These are phyloP conservation scores for Kuraishia molischiana DNA, from an alignment of 805 yeast species.

Conservation along the genomic window DNA sequence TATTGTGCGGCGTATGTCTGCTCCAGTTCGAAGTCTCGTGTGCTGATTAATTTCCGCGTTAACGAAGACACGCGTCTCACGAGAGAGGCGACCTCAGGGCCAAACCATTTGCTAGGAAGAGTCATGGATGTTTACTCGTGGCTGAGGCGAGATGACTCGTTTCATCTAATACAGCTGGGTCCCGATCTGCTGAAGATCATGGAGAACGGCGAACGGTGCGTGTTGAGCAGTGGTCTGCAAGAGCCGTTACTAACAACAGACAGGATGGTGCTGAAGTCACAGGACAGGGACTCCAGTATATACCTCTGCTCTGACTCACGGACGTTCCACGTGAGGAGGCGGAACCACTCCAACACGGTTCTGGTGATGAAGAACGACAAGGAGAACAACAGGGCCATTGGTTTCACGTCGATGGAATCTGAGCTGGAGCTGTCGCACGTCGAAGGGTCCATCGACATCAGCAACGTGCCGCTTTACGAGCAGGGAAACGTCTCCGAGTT, in stretches of 20 bases:
- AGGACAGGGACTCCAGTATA: conserved; percentile 26
- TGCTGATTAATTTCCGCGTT: no score
- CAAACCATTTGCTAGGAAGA: no score
- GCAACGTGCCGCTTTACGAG: conserved; percentile 25
- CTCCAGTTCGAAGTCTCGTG: no score
- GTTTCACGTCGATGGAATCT: conserved; percentile 21
- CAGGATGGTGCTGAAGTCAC: conserved; percentile 22
- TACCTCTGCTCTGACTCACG: conserved; percentile 48
- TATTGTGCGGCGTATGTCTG: no score
- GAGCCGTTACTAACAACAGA: conserved; percentile 6
- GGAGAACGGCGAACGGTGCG: conserved; percentile 11
- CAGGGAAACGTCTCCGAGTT: conserved; percentile 13
- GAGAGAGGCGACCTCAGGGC: no score
- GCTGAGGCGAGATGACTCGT: conserved; percentile 19
- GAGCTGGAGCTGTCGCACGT: conserved; percentile 27
- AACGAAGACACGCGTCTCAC: no score
- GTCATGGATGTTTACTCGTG: conserved; percentile 17
- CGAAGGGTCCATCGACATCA: conserved; percentile 21
- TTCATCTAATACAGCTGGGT: conserved; percentile 42
- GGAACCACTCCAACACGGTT: conserved; percentile 85
- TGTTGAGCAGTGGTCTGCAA: conserved; percentile 18
- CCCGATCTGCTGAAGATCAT: conserved; percentile 35
- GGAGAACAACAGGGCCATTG: conserved; percentile 16
- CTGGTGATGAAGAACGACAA: conserved; percentile 31
- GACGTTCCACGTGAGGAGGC: conserved; percentile 63